Conservation (phyloP, 768 basidiomycete species). For the Russula dissimulans region DNA sequence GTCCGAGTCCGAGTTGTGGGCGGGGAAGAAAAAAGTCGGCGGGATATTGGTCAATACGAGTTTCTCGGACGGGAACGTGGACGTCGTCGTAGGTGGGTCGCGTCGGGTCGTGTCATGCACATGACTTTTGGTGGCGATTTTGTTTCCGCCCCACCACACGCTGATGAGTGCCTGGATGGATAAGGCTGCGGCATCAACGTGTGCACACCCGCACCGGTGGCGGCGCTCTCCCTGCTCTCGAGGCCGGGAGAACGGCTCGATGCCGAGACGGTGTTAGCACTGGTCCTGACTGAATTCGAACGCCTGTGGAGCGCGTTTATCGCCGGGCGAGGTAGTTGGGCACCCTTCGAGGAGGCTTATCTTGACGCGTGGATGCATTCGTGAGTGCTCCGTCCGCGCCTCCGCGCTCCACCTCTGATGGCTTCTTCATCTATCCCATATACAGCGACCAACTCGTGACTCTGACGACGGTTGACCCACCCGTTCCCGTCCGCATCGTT, state of each 20-base stretch:
- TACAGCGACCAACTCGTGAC: conserved; percentile 74
- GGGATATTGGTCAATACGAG: conserved; percentile 88
- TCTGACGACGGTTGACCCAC: conserved; percentile 67
- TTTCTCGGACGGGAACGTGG: conserved; percentile 61
- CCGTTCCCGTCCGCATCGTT: conserved; percentile 59
- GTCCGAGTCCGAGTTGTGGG: conserved; percentile 23
- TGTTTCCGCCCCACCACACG: too few species aligned
- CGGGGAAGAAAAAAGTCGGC: conserved; percentile 67
- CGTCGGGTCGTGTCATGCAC: too few species aligned
- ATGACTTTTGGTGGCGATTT: too few species aligned
- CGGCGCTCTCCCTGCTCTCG: conserved; percentile 67
- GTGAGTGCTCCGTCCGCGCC: conserved; percentile 40
- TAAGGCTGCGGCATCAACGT: conserved; percentile 87
- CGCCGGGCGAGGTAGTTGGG: conserved; percentile 57
- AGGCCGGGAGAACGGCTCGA: conserved; percentile 36
- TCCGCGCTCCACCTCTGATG: background rate
- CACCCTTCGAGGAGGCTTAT: conserved; percentile 73
- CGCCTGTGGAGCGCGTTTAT: conserved; percentile 70
- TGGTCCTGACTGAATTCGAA: conserved; percentile 70
- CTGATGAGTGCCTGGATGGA: too few species aligned
- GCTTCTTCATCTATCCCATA: background rate
- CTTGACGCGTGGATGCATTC: conserved; percentile 82
- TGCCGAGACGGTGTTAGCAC: conserved; percentile 68
- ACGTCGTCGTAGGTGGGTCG: conserved; percentile 66
- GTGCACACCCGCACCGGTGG: conserved; percentile 70